phyloP scores from a whole-genome alignment of 768 basidiomycete genomes.

The Clitopilus passeckerianus region DNA sequence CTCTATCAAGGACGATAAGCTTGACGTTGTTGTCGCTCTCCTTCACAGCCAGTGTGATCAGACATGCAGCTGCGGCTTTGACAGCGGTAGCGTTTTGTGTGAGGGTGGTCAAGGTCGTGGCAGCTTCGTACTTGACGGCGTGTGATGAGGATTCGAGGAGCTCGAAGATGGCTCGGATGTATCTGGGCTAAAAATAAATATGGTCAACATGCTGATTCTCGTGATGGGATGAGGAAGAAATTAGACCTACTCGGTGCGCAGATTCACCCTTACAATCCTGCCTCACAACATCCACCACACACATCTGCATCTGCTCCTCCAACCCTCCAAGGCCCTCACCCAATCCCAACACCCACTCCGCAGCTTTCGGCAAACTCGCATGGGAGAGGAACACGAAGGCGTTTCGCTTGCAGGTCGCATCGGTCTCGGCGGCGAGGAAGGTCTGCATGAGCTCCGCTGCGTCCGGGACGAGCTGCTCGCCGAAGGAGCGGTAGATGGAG shows the following conservation, averaged over 20 bases:
- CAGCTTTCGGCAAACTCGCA: slow-evolving; percentile 84
- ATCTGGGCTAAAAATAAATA: slow-evolving; percentile 62
- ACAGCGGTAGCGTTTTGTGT: slow-evolving; percentile 96
- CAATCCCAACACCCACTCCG: slow-evolving; percentile 83
- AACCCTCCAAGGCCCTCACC: slow-evolving; percentile 78
- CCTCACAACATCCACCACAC: slow-evolving; percentile 89
- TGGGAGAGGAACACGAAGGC: slow-evolving; percentile 92
- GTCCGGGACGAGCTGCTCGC: slow-evolving; percentile 89
- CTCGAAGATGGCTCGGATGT: slow-evolving; percentile 92
- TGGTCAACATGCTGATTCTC: not conserved
- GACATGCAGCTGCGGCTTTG: slow-evolving; percentile 88
- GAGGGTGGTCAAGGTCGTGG: slow-evolving; percentile 87
- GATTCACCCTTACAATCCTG: slow-evolving; percentile 86
- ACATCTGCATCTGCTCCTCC: slow-evolving; percentile 95
- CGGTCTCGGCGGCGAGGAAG: slow-evolving; percentile 93
- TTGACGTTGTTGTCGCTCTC: slow-evolving; percentile 99
- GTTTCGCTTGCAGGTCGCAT: slow-evolving; percentile 95
- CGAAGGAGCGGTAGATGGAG: slow-evolving; percentile 87
- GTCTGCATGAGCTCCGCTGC: slow-evolving; percentile 94
- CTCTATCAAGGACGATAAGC: slow-evolving; percentile 90
- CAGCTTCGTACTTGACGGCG: slow-evolving; percentile 97
- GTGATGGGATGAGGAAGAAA: not conserved
- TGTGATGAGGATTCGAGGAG: slow-evolving; percentile 85
- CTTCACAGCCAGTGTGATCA: slow-evolving; percentile 86
- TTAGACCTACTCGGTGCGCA: slow-evolving; percentile 66